Evolutionary conservation across 139 green algal species (phyloP), one percentile per base, ranked within the genome.

Genomic region (Nannochloris sp.): DNA sequence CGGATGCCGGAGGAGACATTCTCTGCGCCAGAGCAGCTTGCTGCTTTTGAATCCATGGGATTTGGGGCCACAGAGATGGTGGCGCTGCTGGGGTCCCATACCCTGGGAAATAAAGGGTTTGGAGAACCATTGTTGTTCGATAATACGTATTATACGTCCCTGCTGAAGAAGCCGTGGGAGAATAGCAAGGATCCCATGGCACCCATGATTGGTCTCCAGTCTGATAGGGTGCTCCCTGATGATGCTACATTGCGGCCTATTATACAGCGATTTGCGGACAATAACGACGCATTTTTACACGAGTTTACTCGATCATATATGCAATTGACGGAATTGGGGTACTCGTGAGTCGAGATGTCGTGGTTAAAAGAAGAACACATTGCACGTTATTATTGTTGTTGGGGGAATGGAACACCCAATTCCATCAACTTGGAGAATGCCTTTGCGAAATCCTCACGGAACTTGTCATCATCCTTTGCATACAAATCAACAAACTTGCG

Each of bases 71-170:
- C 70, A 50, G 84, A 91, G 59, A 70, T 95, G 56, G 72, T 96
- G 10, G 89, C 67, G 2, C 60, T 93, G 3, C 80, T 61, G 17
- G 87, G 87, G 6, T 78, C 80, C 2, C 87, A 94, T 73, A 94
- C 89, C 20, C 69, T 61, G 30, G 86, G 87, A 57, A 76, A 51
- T 66, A 97, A 97, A 69, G 91, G 91, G 17, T 97, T 90, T 71
- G 92, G 92, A 3, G 85, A 93, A 56, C 79, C 90, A 12, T 43
- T 82, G 11, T 84, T 70, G 3, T 98, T 98, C 84, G 88, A 96
- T 79, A 96, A 95, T 61, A 68, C 65, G 0, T 98, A 98, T 78
- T 98, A 84, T 76, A 84, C 56, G 43, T 68, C 70, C 4, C 76
- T 95, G 65, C 73, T 92, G 62, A 40, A 69, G 13, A 84, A 81